Evolutionary conservation across 2,329 filamentous ascomycete species (phyloP), one percentile per base, ranked within the genome.

Genomic region (Trematosphaeria pertusa): DNA sequence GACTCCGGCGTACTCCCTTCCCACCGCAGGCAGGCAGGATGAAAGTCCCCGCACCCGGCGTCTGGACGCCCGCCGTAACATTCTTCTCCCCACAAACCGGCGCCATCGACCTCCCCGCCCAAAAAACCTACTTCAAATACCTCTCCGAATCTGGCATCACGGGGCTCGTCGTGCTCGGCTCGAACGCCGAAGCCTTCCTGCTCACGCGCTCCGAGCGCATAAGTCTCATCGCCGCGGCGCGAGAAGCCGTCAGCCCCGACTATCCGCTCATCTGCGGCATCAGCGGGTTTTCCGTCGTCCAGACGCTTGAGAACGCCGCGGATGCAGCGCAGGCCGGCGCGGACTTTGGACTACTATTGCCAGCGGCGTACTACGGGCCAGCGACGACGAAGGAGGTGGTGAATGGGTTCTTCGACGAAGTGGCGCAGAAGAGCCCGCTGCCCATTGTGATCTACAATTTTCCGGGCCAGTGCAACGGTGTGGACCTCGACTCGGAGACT

Each of bases 401-500:
- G 5, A 61, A 67, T 50, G 62, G 56, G 5, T 78, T 77, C 50
- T 78, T 72, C 55, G 61, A 70, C 42, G 68, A 75, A 26, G 69
- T 87, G 3, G 87, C 87, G 2, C 75, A 79, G 38, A 78, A 78
- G 1, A 83, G 79, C 14, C 78, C 81, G 0, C 64, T 89, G 1
- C 86, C 87, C 0, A 75, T 89, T 18, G 71, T 89, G 31, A 84
- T 90, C 47, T 89, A 89, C 76, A 89, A 89, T 71, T 89, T 86
- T 74, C 87, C 87, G 1, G 84, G 78, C 4, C 85, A 87, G 3
- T 84, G 80, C 18, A 80, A 84, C 10, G 87, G 87, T 4, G 75
- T 89, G 8, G 87, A 89, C 58, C 75, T 89, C 34, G 82, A 84
- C 62, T 87, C 84, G 0, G 85, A 88, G 52, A 80, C 82, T 58